A percentile compares a stretch with the other conserved stretches of the same genome.
Evolutionary conservation across 1,284 basidiomycete species (phyloP).

Genomic region (Melampsora larici-populina): DNA sequence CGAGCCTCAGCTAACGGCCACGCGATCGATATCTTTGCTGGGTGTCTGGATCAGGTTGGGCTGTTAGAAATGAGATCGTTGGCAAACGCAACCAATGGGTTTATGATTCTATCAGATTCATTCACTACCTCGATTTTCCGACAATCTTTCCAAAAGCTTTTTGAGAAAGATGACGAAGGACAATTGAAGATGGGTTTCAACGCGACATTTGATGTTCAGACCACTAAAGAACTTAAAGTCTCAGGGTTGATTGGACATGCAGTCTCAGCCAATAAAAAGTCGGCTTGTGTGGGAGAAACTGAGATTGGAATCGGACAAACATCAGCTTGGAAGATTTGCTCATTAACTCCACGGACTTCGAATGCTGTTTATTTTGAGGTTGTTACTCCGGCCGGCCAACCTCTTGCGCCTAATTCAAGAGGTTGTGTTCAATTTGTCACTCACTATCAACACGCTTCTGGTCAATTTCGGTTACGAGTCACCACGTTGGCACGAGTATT

Average conservation of each 20-base stretch:
- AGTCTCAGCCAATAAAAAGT: conserved; percentile 95
- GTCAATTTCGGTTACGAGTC: conserved; percentile 87
- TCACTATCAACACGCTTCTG: conserved; percentile 95
- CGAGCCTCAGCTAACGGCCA: conserved; percentile 92
- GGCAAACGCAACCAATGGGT: conserved; percentile 91
- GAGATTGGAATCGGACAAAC: conserved; percentile 99
- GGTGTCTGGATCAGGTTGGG: conserved; percentile 96
- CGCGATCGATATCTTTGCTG: conserved; percentile 90
- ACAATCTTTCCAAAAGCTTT: conserved; percentile 90
- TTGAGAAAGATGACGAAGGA: conserved; percentile 90
- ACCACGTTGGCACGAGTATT: conserved; percentile 96
- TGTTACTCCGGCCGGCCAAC: conserved; percentile 95
- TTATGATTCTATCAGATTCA: conserved; percentile 92
- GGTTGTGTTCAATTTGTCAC: conserved; percentile 98
- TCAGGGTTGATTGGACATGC: conserved; percentile 97
- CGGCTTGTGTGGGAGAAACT: conserved; percentile 93
- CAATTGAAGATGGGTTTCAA: conserved; percentile 97
- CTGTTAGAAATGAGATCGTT: conserved; percentile 95
- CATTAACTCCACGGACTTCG: conserved; percentile 80
- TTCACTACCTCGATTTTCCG: conserved; percentile 99
- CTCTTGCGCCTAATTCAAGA: conserved; percentile 81
- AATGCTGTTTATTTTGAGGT: conserved; percentile 97
- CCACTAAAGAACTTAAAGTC: conserved; percentile 97
- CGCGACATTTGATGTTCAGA: conserved; percentile 96
- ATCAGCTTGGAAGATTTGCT: conserved; percentile 98